Conservation (phyloP, 179 eudicot species). For the Corrigiola litoralis region DNA sequence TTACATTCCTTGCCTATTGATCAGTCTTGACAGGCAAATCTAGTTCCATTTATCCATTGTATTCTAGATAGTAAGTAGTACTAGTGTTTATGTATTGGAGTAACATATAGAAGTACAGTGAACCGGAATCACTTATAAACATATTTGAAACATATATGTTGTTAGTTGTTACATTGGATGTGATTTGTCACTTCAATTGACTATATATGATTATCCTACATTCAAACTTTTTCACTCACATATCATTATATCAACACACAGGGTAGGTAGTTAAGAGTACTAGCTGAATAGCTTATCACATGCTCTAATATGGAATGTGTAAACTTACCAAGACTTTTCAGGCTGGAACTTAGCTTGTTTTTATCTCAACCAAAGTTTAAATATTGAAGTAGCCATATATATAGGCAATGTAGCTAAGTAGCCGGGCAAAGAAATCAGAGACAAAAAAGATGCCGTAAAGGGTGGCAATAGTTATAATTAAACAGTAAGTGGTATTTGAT, state of each 20-base stretch:
- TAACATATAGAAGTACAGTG: too few relatives aligned
- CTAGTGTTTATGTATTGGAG: too few relatives aligned
- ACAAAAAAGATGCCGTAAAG: slow-evolving; percentile 11
- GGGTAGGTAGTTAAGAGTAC: slow-evolving; percentile 11
- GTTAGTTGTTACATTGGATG: too few relatives aligned
- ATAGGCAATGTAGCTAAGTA: background rate
- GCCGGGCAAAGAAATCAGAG: slow-evolving; percentile 5
- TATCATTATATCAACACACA: slow-evolving; percentile 10
- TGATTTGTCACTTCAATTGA: too few relatives aligned
- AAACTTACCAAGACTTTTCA: background rate
- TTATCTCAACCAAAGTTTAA: background rate
- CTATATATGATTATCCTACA: background rate
- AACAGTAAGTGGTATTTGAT: background rate
- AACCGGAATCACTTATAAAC: too few relatives aligned
- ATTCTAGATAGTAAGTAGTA: background rate
- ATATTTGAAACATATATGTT: too few relatives aligned
- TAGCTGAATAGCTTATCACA: slow-evolving; percentile 19
- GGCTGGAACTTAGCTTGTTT: background rate
- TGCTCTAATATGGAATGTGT: background rate
- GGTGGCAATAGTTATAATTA: background rate
- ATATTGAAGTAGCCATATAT: background rate
- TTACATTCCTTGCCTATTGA: background rate
- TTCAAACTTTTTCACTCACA: background rate
- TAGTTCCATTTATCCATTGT: background rate
- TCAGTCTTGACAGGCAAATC: background rate